Evolutionary conservation across 129 eudicot genomes (phyloP).

Genomic region (Chrysanthemum seticuspe): DNA sequence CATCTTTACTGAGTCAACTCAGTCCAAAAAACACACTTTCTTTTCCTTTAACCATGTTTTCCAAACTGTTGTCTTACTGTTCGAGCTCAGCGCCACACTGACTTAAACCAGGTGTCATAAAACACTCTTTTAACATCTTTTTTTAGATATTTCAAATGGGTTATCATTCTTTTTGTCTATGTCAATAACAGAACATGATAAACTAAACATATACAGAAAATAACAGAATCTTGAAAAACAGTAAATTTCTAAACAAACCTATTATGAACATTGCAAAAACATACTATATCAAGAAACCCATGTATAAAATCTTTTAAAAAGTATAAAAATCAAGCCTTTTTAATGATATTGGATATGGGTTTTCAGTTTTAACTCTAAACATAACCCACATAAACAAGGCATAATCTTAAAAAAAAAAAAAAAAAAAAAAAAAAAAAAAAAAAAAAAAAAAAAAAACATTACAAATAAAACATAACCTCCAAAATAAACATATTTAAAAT

Average conservation of each 20-base stretch:
- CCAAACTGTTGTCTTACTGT: too few relatives aligned
- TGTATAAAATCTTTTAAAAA: slow-evolving; percentile 19
- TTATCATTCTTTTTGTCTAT: slow-evolving; percentile 13
- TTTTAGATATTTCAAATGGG: slow-evolving; percentile 12
- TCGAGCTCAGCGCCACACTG: too few relatives aligned
- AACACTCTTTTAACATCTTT: neutral
- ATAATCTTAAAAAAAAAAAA: too few relatives aligned
- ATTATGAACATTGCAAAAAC: slow-evolving; percentile 24
- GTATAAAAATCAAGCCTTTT: neutral
- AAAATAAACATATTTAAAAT: too few relatives aligned
- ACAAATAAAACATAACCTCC: too few relatives aligned
- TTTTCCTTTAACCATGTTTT: too few relatives aligned
- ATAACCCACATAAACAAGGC: too few relatives aligned
- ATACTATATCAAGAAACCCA: slow-evolving; percentile 19
- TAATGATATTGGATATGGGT: too few relatives aligned
- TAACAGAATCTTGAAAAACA: slow-evolving; percentile 27
- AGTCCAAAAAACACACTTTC: neutral
- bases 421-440: too few relatives aligned
- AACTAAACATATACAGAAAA: slow-evolving; percentile 13
- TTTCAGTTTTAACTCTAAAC: too few relatives aligned
- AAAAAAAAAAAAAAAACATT: too few relatives aligned
- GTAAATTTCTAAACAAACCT: slow-evolving; percentile 16
- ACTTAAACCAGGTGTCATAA: too few relatives aligned
- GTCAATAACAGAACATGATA: neutral
- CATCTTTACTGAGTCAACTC: slow-evolving; percentile 22